These are phyloP conservation scores for Gonapodya prolifera DNA, from an alignment of 192 early-diverging fungal genomes.

Conservation along the genomic window DNA sequence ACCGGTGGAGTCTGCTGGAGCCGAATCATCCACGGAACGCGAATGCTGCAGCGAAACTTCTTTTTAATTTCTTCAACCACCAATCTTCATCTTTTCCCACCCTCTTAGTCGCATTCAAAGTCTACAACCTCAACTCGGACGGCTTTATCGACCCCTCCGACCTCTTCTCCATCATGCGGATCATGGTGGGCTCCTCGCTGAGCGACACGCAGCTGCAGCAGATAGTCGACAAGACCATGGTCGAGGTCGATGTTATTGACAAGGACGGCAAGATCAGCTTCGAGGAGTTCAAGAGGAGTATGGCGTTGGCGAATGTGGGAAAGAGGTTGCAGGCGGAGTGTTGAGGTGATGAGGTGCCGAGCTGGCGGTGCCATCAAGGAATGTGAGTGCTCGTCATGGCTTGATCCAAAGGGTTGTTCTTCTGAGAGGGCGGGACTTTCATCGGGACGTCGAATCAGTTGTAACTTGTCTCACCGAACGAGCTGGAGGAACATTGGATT, in stretches of 20 bases:
- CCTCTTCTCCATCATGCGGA: conserved; percentile 15
- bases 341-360: too few species aligned
- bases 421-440: too few species aligned
- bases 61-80: too few species aligned
- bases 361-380: too few species aligned
- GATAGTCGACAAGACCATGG: conserved; percentile 30
- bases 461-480: too few species aligned
- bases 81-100: background rate
- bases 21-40: too few species aligned
- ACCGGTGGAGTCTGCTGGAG: too few species aligned
- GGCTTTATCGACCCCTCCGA: conserved; percentile 26
- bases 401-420: too few species aligned
- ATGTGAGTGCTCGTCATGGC: too few species aligned
- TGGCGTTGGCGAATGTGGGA: conserved; percentile 25
- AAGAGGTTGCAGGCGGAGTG: conserved; percentile 22
- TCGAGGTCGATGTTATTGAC: conserved; percentile 27
- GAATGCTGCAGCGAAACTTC: too few species aligned
- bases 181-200: background rate
- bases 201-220: conserved; percentile 22
- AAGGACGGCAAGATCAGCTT: conserved; percentile 31
- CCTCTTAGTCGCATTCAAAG: conserved; percentile 33
- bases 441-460: too few species aligned
- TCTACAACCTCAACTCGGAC: conserved; percentile 34
- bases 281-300: conserved; percentile 29
- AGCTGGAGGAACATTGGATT: too few species aligned